A percentile compares a stretch with the other conserved stretches of the same genome.
These are phyloP conservation scores for Lathyrus sativus DNA, from an alignment of 306 rosid genomes.

Conservation along the genomic window DNA sequence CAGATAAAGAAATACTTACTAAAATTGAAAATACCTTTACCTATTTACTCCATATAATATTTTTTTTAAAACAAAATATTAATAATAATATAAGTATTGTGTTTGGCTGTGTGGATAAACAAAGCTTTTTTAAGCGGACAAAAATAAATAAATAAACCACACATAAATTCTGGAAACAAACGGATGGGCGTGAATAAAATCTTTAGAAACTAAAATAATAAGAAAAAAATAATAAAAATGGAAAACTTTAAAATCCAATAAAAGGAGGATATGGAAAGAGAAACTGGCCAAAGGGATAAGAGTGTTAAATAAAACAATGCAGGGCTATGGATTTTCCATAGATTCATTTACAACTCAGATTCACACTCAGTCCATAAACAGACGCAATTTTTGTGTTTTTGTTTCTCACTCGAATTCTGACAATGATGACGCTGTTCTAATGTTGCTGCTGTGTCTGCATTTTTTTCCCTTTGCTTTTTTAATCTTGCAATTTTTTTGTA, in stretches of 20 bases:
- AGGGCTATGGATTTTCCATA: slow-evolving; percentile 19
- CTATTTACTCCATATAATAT: background rate
- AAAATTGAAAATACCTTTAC: background rate
- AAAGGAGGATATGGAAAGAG: slow-evolving; percentile 3
- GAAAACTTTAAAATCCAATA: background rate
- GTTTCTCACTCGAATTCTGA: background rate
- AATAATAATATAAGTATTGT: background rate
- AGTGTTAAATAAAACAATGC: slow-evolving; percentile 10
- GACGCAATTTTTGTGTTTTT: background rate
- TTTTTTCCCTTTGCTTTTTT: background rate
- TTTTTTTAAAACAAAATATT: background rate
- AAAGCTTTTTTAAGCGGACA: background rate
- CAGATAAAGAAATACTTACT: background rate
- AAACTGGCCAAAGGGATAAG: slow-evolving; percentile 20
- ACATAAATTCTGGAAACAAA: background rate
- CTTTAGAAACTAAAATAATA: background rate
- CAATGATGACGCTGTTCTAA: background rate
- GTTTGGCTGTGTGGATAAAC: background rate
- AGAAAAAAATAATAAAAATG: background rate
- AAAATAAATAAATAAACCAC: background rate
- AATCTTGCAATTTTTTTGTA: background rate
- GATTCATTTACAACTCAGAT: slow-evolving; percentile 5
- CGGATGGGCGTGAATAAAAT: background rate
- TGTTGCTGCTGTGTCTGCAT: background rate
- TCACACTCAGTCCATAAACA: background rate